Evolutionary conservation across 2,329 filamentous ascomycete species (phyloP).

Genomic region (Beauveria sp.): DNA sequence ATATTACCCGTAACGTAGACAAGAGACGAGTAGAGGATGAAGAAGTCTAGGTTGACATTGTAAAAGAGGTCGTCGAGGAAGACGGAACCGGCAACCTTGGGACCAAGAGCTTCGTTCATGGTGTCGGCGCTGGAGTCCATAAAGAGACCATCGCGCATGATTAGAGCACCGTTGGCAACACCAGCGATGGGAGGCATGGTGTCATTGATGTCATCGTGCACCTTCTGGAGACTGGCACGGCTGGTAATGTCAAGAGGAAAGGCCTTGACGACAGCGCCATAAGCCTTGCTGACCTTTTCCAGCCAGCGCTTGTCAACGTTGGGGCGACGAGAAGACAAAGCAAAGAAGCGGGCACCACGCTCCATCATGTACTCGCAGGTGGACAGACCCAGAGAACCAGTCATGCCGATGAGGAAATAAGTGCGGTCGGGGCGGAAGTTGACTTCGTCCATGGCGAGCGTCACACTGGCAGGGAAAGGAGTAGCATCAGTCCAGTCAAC

Average conservation of each 20-base stretch:
- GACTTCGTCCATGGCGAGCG: conserved; percentile 10
- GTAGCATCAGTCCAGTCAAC: conserved; percentile 10
- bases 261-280: conserved; percentile 7
- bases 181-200: conserved; percentile 28
- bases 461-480: conserved; percentile 10
- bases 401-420: conserved; percentile 13
- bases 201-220: conserved; percentile 17
- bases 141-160: conserved; percentile 27
- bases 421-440: conserved; percentile 9
- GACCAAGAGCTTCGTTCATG: conserved; percentile 21
- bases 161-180: conserved; percentile 30
- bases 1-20: conserved; percentile 26
- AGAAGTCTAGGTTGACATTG: conserved; percentile 28
- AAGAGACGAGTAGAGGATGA: conserved; percentile 34
- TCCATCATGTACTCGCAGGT: conserved; percentile 11
- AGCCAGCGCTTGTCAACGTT: conserved; percentile 10
- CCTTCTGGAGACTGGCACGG: conserved; percentile 4
- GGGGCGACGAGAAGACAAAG: conserved; percentile 8
- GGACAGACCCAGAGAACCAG: conserved; percentile 10
- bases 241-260: conserved; percentile 11
- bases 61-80: conserved; percentile 26
- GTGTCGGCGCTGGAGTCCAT: conserved; percentile 23
- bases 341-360: conserved; percentile 10
- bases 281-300: conserved; percentile 1
- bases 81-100: conserved; percentile 31